Evolutionary conservation across 345 rosid species (phyloP).

Genomic region (Eucalyptus shirleyi): DNA sequence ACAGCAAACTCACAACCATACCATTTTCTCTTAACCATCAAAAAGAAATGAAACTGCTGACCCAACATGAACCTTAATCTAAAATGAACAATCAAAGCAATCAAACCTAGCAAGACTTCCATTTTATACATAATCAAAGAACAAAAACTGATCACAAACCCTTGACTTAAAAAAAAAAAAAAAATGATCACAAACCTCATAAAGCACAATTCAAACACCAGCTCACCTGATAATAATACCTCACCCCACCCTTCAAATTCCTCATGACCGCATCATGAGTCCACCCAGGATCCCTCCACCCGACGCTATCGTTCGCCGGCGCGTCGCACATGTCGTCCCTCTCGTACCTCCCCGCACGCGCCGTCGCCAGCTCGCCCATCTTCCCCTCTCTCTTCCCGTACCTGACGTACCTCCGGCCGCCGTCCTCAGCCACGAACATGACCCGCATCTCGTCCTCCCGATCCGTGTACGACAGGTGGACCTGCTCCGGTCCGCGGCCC

Average conservation of each 20-base stretch:
- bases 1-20: neutral
- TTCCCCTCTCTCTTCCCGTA: conserved; percentile 48
- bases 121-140: neutral
- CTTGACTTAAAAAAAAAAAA: neutral
- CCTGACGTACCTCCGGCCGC: conserved; percentile 44
- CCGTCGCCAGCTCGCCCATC: conserved; percentile 8
- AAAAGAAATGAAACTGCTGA: neutral
- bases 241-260: conserved; percentile 42
- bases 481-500: conserved; percentile 54
- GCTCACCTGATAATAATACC: conserved; percentile 62
- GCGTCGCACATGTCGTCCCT: conserved; percentile 65
- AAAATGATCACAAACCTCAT: neutral
- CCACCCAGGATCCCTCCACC: conserved; percentile 99
- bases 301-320: conserved; percentile 67
- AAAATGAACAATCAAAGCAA: neutral
- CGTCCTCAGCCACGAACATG: conserved; percentile 60
- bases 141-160: neutral
- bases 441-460: conserved; percentile 71
- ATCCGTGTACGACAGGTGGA: conserved; percentile 64
- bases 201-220: neutral
- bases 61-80: neutral
- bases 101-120: neutral
- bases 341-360: conserved; percentile 68
- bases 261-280: conserved; percentile 54
- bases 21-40: neutral